Percentiles rank a stretch among this genome's conserved stretches.
phyloP scores from a whole-genome alignment of 2,329 filamentous ascomycete species.

The Blumeria graminis region DNA sequence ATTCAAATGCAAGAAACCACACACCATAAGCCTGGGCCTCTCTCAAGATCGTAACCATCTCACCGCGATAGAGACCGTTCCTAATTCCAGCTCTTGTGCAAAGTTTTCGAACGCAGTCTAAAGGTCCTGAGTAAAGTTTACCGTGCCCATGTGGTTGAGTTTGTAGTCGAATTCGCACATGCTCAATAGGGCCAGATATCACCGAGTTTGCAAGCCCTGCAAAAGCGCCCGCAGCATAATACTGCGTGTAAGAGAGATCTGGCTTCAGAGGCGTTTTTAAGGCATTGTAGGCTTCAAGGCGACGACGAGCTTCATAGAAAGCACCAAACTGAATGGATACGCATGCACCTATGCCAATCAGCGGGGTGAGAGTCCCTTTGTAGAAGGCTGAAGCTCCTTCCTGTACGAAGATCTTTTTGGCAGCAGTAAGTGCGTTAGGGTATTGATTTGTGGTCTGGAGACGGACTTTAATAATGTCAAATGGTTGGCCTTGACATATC shows the following conservation, averaged over 20 bases:
- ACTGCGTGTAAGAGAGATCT: constrained; percentile 56
- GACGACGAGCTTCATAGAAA: constrained; percentile 78
- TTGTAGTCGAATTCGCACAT: constrained; percentile 86
- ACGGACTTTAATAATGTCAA: constrained; percentile 93
- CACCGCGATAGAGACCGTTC: constrained; percentile 62
- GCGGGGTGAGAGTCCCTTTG: constrained; percentile 86
- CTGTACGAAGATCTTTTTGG: constrained; percentile 59
- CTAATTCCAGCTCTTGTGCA: constrained; percentile 40
- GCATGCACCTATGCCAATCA: constrained; percentile 90
- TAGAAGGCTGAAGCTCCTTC: constrained; percentile 89
- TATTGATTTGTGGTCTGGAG: constrained; percentile 76
- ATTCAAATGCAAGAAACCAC: constrained; percentile 93
- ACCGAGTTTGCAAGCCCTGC: constrained; percentile 76
- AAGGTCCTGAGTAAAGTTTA: constrained; percentile 57
- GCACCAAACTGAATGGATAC: constrained; percentile 96
- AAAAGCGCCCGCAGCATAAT: constrained; percentile 76
- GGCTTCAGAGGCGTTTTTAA: constrained; percentile 16
- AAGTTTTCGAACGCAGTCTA: constrained; percentile 80
- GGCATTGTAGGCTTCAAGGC: constrained; percentile 53
- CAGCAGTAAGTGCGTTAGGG: constrained; percentile 55
- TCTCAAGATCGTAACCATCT: constrained; percentile 61
- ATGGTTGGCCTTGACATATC: constrained; percentile 31
- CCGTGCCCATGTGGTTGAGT: constrained; percentile 75
- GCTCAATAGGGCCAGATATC: constrained; percentile 81
- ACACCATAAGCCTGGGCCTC: constrained; percentile 88